Base-by-base conservation (phyloP, 768 basidiomycete genomes). In the Russula griseocarnosa region DNA sequence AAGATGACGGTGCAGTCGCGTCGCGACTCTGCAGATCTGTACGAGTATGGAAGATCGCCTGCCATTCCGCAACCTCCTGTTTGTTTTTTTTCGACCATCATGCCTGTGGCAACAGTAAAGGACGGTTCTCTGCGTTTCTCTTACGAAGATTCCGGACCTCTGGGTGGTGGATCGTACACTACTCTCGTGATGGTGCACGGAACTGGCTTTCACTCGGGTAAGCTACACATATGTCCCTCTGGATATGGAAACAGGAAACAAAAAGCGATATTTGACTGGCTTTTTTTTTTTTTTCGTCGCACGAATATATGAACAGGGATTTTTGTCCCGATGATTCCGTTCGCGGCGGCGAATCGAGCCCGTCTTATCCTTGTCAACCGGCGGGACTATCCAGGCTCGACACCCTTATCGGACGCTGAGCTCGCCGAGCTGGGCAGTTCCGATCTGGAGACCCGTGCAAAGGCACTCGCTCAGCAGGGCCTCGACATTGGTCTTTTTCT, bases 351-450 rank as follows among this genome's bases (percentile, higher is more conserved):
- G n/a, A 57, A 68, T 53, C 49, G 62, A 30, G 32, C 69, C 1
- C 72, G 72, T 20, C 61, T 73, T 9, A 57, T 73, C 51, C 46
- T 66, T n/a, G 32, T 73, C 34, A 73, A 70, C 36, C 58, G 69
- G 26, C 65, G 72, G 16, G 72, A 71, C 36, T 73, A 71, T 38
- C 66, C 63, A 3, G 66, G 66, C 7, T 69, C 71, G 22, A 67
- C 70, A 16, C 69, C 67, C 5, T 66, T 67, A 38, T 64, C 65
- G 4, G 46, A 55, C 32, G 49, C 51, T 10, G 72, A 73, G 40
- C 63, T 71, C 51, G 64, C 46, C 30, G 59, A 30, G 26, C 50
- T 68, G n/a, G 50, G 40, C n/a, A 69, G 68, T 30, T 11, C 61
- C 7, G 58, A 69, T 28, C 16, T 59, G 2, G 58, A 40, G 49